Base-by-base conservation (phyloP, 768 basidiomycete species). In the Calocybe cyanea region DNA sequence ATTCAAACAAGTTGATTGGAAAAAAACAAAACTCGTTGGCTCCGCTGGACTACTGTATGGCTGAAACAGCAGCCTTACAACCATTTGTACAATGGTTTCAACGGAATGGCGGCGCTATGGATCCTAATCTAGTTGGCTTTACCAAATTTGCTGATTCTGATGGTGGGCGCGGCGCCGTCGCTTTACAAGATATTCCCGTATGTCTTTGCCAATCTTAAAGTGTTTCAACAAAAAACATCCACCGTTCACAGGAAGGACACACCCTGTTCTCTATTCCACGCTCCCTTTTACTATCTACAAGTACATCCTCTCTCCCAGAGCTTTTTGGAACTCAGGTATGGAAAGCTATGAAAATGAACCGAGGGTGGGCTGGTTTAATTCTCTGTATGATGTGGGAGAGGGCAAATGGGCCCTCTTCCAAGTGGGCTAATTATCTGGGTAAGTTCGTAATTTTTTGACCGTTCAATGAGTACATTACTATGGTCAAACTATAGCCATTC, bases 361-460 rank as follows among this genome's bases (percentile, higher is more conserved):
- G 76, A 45, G 84, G 92, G 7, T 99, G 96, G 96, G 70, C 77
- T 1, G 86, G 87, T 2, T 67, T 97, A 36, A 97, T 99, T 48
- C 70, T 98, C 31, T 89, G 85, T 52, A 86, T 99, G 83, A 91
- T 98, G 87, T 96, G 90, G 88, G 96, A 99, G 64, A 78, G 78
- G 43, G 77, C 82, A 3, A 74, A 74, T 51, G 81, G 82, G 0
- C 46, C 67, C 2, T 57, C 69, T 15, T 86, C 89, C 38, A 80
- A 67, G 43, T 90, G 92, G 92, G 57, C 61, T 4, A 71, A 70
- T 8, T 95, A 94, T 65, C 70, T 94, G 10, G 68, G 89, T 89
- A 46, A 38, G 78, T 40, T 34, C 33, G 35, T 19, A 32, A 9
- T 35, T 14, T 2, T 25, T 15, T 41, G 20, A 36, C 13, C 14